phyloP scores from a whole-genome alignment of 2,329 filamentous ascomycete genomes.

The Aureobasidium melanogenum region DNA sequence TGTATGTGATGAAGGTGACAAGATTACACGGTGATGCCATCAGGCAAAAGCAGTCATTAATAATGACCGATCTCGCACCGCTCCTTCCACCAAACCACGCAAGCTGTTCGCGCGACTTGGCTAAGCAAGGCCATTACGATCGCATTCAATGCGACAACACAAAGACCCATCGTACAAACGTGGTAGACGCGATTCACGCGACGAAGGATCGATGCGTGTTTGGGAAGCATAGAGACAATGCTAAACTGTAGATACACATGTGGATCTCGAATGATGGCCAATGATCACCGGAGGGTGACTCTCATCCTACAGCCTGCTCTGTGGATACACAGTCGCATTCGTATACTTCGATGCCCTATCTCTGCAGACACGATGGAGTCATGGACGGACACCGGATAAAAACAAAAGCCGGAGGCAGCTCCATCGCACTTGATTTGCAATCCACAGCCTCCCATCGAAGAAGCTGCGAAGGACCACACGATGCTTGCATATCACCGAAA shows the following conservation, averaged over 20 bases:
- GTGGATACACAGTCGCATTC: not conserved
- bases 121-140: not conserved
- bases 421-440: not conserved
- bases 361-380: too few species aligned
- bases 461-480: not conserved
- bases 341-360: too few species aligned
- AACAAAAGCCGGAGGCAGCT: not conserved
- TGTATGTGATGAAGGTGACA: not conserved
- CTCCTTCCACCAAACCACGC: not conserved
- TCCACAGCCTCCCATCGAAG: too few species aligned
- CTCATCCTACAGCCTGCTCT: not conserved
- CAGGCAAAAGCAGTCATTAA: not conserved
- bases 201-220: not conserved
- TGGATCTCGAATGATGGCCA: too few species aligned
- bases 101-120: not conserved
- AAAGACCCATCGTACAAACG: too few species aligned
- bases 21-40: too few species aligned
- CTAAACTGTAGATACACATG: too few species aligned
- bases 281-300: not conserved
- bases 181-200: not conserved
- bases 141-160: not conserved
- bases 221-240: too few species aligned
- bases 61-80: not conserved
- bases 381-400: too few species aligned
- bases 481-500: constrained; percentile 4